Evolutionary conservation across 148 eudicot genomes (phyloP), one percentile per base, ranked within the genome.

Genomic region (Rhododendron ferrugineum): DNA sequence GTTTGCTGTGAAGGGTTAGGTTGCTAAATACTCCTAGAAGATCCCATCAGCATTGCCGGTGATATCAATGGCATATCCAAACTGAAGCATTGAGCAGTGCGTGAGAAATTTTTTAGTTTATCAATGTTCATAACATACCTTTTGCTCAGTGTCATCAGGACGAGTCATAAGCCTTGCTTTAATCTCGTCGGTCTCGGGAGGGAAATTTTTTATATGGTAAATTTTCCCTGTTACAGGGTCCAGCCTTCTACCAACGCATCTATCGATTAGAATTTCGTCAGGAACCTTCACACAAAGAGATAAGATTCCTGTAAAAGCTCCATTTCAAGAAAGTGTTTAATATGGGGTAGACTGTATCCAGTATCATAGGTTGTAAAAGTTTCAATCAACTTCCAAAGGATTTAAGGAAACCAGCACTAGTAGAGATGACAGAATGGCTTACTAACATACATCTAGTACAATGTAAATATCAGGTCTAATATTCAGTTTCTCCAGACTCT

Each of bases 181-280:
- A 54, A 97, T 87, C 92, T 95, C 99, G 54, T 94, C 92, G 3
- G 90, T 94, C 83, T 94, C 94, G n/a, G 98, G 98, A 85, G 94
- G 94, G 87, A 92, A 95, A 81, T 90, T 91, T 28, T 84, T 90
- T 16, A 97, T 28, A 87, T 97, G 99, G 88, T 97, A 97, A 58
- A 97, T 97, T 88, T 92, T 95, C 84, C 99, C 98, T 1, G 96
- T 94, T 85, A 91, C 81, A 80, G 99, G 98, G 85, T 97, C 99
- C 87, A 95, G 87, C 83, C 95, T 92, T 92, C 99, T 92, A 81
- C 99, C 98, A 90, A 97, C 94, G 89, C 99, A 97, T 92, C 99
- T 92, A 85, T 95, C 93, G 34, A 95, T 92, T 89, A 97, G 92
- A 89, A 90, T 89, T 79, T 94, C 98, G 87, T 97, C 99, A 88